Conservation (phyloP, 345 rosid genomes). For the Salix caprea region DNA sequence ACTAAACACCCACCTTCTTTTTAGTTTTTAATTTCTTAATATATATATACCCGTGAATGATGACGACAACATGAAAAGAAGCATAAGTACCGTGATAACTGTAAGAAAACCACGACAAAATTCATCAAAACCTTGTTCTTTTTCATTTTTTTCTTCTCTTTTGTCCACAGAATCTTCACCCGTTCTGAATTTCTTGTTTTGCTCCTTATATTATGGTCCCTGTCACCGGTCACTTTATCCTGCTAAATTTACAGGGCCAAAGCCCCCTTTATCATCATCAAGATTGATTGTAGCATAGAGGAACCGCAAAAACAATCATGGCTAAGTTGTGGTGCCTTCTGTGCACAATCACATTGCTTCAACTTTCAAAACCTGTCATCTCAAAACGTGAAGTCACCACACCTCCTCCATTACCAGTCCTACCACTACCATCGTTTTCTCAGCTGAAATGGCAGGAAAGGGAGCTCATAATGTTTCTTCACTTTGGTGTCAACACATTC, state of each 20-base stretch:
- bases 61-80: background rate
- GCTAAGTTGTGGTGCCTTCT: constrained; percentile 3
- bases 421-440: constrained; percentile 58
- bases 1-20: too few relatives aligned
- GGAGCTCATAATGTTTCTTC: constrained; percentile 72
- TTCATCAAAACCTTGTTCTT: constrained; percentile 4
- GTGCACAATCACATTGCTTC: constrained; percentile 10
- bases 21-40: too few relatives aligned
- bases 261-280: background rate
- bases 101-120: constrained; percentile 4
- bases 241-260: background rate
- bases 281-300: background rate
- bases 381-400: constrained; percentile 32
- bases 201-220: background rate
- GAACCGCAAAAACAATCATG: background rate
- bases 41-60: constrained; percentile 9
- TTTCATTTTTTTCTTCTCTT: background rate
- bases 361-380: background rate
- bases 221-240: background rate
- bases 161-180: constrained; percentile 10
- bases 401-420: constrained; percentile 66
- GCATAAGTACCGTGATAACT: too few relatives aligned
- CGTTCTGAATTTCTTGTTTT: constrained; percentile 1
- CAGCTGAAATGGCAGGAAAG: constrained; percentile 74
- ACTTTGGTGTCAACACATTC: constrained; percentile 79